Evolutionary conservation across 805 yeast species (phyloP), one percentile per base, ranked within the genome.

Genomic region (Kluyveromyces siamensis): DNA sequence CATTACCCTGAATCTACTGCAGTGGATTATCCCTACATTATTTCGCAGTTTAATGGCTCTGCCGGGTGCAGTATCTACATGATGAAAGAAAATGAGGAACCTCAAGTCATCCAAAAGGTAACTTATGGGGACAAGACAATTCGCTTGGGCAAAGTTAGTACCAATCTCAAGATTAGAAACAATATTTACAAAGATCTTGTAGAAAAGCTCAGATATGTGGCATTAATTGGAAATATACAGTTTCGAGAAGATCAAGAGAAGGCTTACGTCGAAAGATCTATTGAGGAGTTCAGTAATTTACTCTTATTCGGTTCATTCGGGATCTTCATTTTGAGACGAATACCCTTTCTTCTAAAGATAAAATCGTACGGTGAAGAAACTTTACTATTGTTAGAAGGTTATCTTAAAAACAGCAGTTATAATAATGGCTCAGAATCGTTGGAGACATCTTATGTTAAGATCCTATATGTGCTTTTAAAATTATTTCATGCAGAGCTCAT

Each of bases 161-260:
- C 35, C 3, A 13, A 13, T 11, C 14, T 30, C 14, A 30, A 30
- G 35, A 30, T 30, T 7, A 13, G 35, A 30, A 30, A 30, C 14
- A 30, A 8, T 27, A 38, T 45, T n/a, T 40, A 45, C 13, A 47
- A 25, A 13, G 48, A 52, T 19, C 49, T 62, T 3, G 50, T 55
- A 8, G 63, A 62, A 4, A 63, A 56, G 41, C 46, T 63, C 17
- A 50, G 61, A 27, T 49, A 52, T 8, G 57, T 55, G 2, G 63
- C 66, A 7, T 40, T 61, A 14, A 17, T 49, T 4, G 37, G 50
- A 4, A 55, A 47, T 8, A 53, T 56, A 18, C 53, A 55, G 30
- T 55, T 59, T 9, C 52, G 58, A 39, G 49, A 52, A 27, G 60
- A 60, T 0, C 56, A 59, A n/a, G 68, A 63, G 45, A 55, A 44